Conservation (phyloP, 2,329 filamentous ascomycete genomes). For the Calonectria multiphialidica region DNA sequence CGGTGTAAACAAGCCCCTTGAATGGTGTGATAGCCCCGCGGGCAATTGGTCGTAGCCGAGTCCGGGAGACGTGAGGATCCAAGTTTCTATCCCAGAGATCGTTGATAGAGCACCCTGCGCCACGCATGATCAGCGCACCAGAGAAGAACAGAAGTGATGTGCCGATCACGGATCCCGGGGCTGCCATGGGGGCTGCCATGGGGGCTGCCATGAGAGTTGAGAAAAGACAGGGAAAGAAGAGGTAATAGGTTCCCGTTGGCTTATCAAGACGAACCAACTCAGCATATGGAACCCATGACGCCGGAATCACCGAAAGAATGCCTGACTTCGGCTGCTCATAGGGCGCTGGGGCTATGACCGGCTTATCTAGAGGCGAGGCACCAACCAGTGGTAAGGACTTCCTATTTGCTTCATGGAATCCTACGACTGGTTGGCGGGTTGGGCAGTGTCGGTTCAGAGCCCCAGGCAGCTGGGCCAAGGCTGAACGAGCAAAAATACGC, state of each 20-base stretch:
- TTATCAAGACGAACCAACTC: conserved; percentile 87
- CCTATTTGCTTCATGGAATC: conserved; percentile 41
- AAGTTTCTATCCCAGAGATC: conserved; percentile 92
- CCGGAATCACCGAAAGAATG: conserved; percentile 76
- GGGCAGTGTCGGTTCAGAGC: conserved; percentile 23
- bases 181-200: conserved; percentile 70
- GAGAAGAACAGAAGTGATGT: conserved; percentile 79
- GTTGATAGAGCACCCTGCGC: conserved; percentile 90
- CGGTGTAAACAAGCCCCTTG: conserved; percentile 80
- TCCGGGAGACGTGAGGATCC: conserved; percentile 83
- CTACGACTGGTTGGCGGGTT: conserved; percentile 29
- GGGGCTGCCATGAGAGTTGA: conserved; percentile 85
- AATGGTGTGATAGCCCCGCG: conserved; percentile 80
- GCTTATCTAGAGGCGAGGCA: conserved; percentile 19
- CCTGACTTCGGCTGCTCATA: conserved; percentile 81
- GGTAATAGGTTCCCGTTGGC: conserved; percentile 84
- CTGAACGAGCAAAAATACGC: conserved; percentile 19
- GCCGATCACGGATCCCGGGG: conserved; percentile 71
- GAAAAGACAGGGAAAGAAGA: conserved; percentile 88
- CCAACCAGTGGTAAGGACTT: conserved; percentile 29
- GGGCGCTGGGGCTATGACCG: conserved; percentile 28
- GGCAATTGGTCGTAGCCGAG: conserved; percentile 83
- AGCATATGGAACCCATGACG: conserved; percentile 81
- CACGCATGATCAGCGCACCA: conserved; percentile 87
- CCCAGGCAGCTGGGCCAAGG: conserved; percentile 17